Conservation (phyloP, 2,329 filamentous ascomycete genomes). For the Aspergillus fructus region DNA sequence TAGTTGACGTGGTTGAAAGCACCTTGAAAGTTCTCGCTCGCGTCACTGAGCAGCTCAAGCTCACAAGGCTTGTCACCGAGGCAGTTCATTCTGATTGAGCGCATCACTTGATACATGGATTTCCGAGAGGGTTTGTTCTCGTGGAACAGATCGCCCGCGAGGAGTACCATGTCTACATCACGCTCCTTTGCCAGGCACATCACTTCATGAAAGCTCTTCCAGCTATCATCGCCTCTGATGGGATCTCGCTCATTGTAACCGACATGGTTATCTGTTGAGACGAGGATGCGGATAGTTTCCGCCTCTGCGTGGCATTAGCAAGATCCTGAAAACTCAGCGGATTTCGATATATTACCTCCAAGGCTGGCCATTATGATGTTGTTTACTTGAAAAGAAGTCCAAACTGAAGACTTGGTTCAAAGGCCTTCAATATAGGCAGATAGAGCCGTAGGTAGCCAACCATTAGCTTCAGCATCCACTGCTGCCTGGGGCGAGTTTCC, state of each 20-base stretch:
- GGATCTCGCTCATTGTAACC: conserved; percentile 92
- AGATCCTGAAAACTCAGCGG: background rate
- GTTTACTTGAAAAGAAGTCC: background rate
- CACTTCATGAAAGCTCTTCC: conserved; percentile 93
- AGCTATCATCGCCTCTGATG: conserved; percentile 94
- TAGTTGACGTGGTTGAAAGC: conserved; percentile 96
- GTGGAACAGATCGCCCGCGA: conserved; percentile 94
- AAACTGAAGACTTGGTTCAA: background rate
- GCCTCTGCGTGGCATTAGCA: conserved; percentile 43
- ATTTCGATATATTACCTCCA: conserved; percentile 24
- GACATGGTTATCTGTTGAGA: conserved; percentile 97
- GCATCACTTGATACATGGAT: conserved; percentile 96
- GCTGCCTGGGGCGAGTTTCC: conserved; percentile 4
- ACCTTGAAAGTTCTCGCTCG: conserved; percentile 83
- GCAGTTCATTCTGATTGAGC: conserved; percentile 87
- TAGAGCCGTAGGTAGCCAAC: conserved; percentile 3
- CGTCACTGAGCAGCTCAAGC: conserved; percentile 90
- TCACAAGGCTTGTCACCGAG: conserved; percentile 94
- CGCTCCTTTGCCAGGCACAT: conserved; percentile 81
- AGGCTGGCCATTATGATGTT: conserved; percentile 24
- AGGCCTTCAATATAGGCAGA: background rate
- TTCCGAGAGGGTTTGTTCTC: conserved; percentile 97
- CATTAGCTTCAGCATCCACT: background rate
- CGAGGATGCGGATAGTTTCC: conserved; percentile 90
- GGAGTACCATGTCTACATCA: conserved; percentile 96